A percentile compares a stretch with the other conserved stretches of the same genome.
Evolutionary conservation across 2,329 filamentous ascomycete species (phyloP).

Genomic region (Sclerotinia minor): DNA sequence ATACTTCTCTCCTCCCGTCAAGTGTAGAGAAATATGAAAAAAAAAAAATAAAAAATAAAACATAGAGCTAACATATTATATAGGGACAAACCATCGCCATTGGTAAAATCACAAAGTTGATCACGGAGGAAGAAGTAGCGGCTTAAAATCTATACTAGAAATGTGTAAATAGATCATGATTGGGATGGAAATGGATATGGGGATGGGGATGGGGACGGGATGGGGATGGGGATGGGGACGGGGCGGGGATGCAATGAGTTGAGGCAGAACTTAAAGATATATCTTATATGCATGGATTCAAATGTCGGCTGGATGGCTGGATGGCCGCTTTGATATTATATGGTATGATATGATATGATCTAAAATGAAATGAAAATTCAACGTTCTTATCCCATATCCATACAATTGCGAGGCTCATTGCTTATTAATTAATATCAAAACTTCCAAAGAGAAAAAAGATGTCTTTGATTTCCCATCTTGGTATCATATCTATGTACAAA

Average conservation of each 20-base stretch:
- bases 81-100: slow-evolving; percentile 99
- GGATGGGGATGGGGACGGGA: background rate
- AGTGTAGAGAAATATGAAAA: background rate
- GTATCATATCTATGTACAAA: slow-evolving; percentile 26
- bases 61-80: slow-evolving; percentile 32
- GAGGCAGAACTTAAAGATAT: background rate
- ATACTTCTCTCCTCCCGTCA: background rate
- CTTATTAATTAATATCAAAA: background rate
- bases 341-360: slow-evolving; percentile 1
- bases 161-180: background rate
- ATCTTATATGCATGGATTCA: background rate
- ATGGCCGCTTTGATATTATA: background rate
- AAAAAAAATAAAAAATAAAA: no score
- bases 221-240: background rate
- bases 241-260: background rate
- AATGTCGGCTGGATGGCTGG: background rate
- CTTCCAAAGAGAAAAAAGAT: slow-evolving; percentile 14
- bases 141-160: slow-evolving; percentile 6
- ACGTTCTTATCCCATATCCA: no score
- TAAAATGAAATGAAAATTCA: background rate
- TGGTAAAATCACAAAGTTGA: slow-evolving; percentile 95
- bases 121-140: slow-evolving; percentile 45
- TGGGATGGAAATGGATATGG: background rate
- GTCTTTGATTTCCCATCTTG: slow-evolving; percentile 22
- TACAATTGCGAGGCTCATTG: no score